Evolutionary conservation across 2,329 filamentous ascomycete genomes (phyloP).

Genomic region (Gremmenia infestans): DNA sequence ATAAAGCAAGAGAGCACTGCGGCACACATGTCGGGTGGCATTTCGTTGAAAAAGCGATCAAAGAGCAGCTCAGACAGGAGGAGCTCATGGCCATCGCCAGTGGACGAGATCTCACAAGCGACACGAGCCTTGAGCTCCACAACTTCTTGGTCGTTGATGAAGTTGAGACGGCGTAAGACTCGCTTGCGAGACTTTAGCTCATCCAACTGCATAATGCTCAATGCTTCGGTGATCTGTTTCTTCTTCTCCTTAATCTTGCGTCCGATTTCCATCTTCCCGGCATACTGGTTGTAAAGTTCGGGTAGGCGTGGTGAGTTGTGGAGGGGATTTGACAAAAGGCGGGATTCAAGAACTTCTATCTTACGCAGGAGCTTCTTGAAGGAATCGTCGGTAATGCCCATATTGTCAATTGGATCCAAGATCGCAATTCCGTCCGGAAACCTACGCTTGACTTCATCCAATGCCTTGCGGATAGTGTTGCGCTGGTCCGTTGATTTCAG

Average conservation of each 20-base stretch:
- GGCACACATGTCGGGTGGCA: slow-evolving; percentile 82
- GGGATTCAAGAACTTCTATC: slow-evolving; percentile 93
- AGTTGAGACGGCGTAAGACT: slow-evolving; percentile 86
- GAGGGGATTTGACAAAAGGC: slow-evolving; percentile 80
- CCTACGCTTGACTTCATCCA: slow-evolving; percentile 76
- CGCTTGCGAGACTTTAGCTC: slow-evolving; percentile 95
- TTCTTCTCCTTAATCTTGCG: slow-evolving; percentile 84
- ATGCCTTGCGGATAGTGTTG: slow-evolving; percentile 59
- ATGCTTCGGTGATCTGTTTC: slow-evolving; percentile 77
- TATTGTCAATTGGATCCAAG: slow-evolving; percentile 91
- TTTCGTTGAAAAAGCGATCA: slow-evolving; percentile 96
- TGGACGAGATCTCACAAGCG: slow-evolving; percentile 94
- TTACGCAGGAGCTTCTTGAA: slow-evolving; percentile 93
- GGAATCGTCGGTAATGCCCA: slow-evolving; percentile 85
- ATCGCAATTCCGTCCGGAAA: slow-evolving; percentile 90
- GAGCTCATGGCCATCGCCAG: slow-evolving; percentile 76
- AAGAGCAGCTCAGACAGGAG: slow-evolving; percentile 91
- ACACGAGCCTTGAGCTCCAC: slow-evolving; percentile 96
- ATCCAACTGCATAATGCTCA: slow-evolving; percentile 88
- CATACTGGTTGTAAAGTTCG: slow-evolving; percentile 82
- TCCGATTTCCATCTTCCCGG: slow-evolving; percentile 67
- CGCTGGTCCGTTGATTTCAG: slow-evolving; percentile 63
- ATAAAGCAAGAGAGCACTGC: slow-evolving; percentile 90
- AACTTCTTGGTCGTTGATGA: slow-evolving; percentile 93
- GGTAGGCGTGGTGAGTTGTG: slow-evolving; percentile 84